Evolutionary conservation across 2,329 filamentous ascomycete genomes (phyloP).

Genomic region (Diaporthe longicolla): DNA sequence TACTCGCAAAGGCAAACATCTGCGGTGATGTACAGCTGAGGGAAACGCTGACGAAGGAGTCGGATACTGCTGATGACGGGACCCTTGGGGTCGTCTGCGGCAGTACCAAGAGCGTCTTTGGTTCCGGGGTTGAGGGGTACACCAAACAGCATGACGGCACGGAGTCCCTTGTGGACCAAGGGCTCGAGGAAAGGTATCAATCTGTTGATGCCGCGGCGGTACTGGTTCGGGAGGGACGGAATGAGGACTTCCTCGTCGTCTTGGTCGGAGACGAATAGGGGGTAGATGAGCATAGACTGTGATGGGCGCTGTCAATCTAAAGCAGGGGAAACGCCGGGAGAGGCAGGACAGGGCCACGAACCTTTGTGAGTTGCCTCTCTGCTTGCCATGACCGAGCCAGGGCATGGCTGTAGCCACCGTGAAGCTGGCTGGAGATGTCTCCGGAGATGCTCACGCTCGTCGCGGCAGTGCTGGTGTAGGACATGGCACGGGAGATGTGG

Average conservation of each 20-base stretch:
- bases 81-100: conserved; percentile 92
- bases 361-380: conserved; percentile 88
- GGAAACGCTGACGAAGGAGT: conserved; percentile 86
- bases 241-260: conserved; percentile 93
- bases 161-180: conserved; percentile 89
- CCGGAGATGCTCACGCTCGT: conserved; percentile 79
- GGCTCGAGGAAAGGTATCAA: conserved; percentile 87
- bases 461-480: conserved; percentile 75
- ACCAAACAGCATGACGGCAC: conserved; percentile 95
- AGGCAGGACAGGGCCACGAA: conserved; percentile 50
- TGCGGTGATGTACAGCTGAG: conserved; percentile 88
- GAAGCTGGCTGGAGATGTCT: conserved; percentile 86
- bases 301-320: conserved; percentile 13
- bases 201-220: conserved; percentile 89
- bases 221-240: conserved; percentile 90
- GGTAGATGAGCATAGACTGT: conserved; percentile 98
- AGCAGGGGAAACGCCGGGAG: neutral
- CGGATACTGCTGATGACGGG: conserved; percentile 92
- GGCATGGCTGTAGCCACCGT: conserved; percentile 86
- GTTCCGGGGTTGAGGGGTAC: conserved; percentile 85
- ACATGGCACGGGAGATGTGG: conserved; percentile 74
- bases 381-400: conserved; percentile 86
- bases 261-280: conserved; percentile 94
- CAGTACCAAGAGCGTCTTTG: conserved; percentile 93
- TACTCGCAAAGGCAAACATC: conserved; percentile 99